Percentiles rank a stretch among this genome's conserved stretches.
phyloP scores from a whole-genome alignment of 768 basidiomycete species.

The Myochromella boudieri region DNA sequence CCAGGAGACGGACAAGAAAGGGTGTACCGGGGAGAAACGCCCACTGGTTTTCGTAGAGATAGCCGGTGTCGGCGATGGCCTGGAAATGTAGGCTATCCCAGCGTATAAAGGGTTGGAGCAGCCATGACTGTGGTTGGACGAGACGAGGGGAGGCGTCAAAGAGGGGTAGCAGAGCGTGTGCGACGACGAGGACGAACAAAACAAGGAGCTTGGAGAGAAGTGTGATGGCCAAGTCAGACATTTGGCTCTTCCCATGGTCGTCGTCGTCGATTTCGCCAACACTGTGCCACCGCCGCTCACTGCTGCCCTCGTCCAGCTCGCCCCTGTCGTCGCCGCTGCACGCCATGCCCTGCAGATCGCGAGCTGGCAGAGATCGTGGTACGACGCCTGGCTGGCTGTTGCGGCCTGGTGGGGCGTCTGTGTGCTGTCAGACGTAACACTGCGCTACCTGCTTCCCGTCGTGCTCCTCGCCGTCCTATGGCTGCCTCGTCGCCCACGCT shows the following conservation, averaged over 20 bases:
- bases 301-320: conserved; percentile 59
- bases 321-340: conserved; percentile 46
- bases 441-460: conserved; percentile 36
- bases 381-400: conserved; percentile 66
- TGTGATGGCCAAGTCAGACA: conserved; percentile 17
- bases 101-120: conserved; percentile 46
- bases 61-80: conserved; percentile 58
- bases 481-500: conserved; percentile 13
- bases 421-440: conserved; percentile 49
- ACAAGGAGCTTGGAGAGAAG: conserved; percentile 20
- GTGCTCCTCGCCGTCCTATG: conserved; percentile 9
- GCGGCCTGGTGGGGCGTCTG: conserved; percentile 79
- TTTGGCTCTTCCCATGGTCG: not conserved
- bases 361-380: conserved; percentile 58
- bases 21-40: conserved; percentile 83
- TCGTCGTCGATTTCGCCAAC: conserved; percentile 46
- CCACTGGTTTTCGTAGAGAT: conserved; percentile 76
- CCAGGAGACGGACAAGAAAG: conserved; percentile 42
- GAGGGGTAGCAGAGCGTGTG: conserved; percentile 28
- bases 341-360: conserved; percentile 47
- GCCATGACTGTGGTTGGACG: conserved; percentile 11
- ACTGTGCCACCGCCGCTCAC: conserved; percentile 64
- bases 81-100: conserved; percentile 91
- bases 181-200: conserved; percentile 26
- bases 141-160: conserved; percentile 41